Base-by-base conservation (phyloP, 257 asterid genomes). In the Petunia axillaris region DNA sequence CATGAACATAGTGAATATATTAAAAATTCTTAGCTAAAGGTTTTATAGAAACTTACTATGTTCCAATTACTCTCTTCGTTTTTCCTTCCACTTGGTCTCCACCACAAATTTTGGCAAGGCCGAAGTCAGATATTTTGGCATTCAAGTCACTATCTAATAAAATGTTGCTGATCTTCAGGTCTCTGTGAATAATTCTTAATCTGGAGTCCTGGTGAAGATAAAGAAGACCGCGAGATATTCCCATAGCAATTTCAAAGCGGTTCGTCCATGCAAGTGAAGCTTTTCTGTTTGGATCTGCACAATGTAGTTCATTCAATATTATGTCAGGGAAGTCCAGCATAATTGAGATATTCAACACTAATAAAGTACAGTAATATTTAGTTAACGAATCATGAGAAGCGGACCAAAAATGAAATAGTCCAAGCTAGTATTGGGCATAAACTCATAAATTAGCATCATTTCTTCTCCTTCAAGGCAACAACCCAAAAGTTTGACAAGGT, bases 141-240 rank as follows among this genome's bases (percentile, higher is more conserved):
- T 75, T 81, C 77, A 81, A 48, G 55, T 76, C 68, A 59, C 43
- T 39, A 52, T 81, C 84, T 76, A 81, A 79, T 39, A 81, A 76
- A 8, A 81, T 76, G 68, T 81, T 81, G 64, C 84, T 81, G 14
- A 77, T 79, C 13, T 81, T 81, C 39, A 81, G 80, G 75, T 81
- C 84, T 38, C 80, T 40, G 59, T 81, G 84, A 44, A 81, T 81
- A 53, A 81, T 81, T 81, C 80, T 76, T 50, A 81, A 52, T 64
- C 84, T 52, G 11, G 84, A 81, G 38, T 81, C 84, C 40, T 64
- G 84, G 73, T 81, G 84, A n/a, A 81, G 81, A 46, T 81, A 81
- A n/a, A 81, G 84, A 40, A 81, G 76, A 16, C 84, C 84, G 7
- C 77, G 77, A n/a, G 77, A 74, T 35, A 81, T 81, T 53, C 84